Percentiles rank a stretch among this genome's conserved stretches.
Evolutionary conservation across 2,329 filamentous ascomycete genomes (phyloP).

Genomic region (Claviceps sp.): DNA sequence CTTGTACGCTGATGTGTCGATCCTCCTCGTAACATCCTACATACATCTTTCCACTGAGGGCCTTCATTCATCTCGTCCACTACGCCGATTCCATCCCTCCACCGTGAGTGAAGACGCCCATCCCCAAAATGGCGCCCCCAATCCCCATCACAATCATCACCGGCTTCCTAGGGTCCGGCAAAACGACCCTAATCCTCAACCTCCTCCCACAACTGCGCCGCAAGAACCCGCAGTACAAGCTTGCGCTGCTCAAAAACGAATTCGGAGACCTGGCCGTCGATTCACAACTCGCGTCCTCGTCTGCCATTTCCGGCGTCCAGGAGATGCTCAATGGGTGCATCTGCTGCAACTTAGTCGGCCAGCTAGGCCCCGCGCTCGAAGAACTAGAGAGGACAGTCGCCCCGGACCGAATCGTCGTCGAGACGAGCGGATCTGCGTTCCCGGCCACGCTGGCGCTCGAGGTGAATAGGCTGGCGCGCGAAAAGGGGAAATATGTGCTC

Average conservation of each 20-base stretch:
- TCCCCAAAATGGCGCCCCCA: conserved; percentile 36
- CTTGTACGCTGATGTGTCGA: too few relatives aligned
- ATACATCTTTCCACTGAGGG: too few relatives aligned
- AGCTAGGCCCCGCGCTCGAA: conserved; percentile 66
- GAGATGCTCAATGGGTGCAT: conserved; percentile 96
- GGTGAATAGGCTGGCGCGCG: conserved; percentile 64
- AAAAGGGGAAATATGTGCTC: conserved; percentile 55
- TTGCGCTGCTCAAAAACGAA: conserved; percentile 95
- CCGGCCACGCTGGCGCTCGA: conserved; percentile 85
- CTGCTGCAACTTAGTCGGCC: conserved; percentile 95
- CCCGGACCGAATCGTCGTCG: conserved; percentile 83
- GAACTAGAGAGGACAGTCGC: conserved; percentile 46
- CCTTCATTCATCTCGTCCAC: too few relatives aligned
- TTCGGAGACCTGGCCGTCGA: conserved; percentile 92
- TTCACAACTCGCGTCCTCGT: conserved; percentile 73
- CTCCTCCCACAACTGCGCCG: conserved; percentile 78
- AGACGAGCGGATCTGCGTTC: conserved; percentile 81
- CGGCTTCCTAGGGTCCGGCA: conserved; percentile 89
- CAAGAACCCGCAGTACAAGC: conserved; percentile 61
- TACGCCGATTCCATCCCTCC: not conserved
- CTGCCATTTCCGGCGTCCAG: conserved; percentile 75
- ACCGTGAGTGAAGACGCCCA: too few relatives aligned
- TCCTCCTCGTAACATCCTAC: too few relatives aligned
- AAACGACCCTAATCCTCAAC: conserved; percentile 91
- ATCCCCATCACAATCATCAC: conserved; percentile 92